These are phyloP conservation scores for Castanospermum australe DNA, from an alignment of 306 rosid genomes.

Conservation along the genomic window DNA sequence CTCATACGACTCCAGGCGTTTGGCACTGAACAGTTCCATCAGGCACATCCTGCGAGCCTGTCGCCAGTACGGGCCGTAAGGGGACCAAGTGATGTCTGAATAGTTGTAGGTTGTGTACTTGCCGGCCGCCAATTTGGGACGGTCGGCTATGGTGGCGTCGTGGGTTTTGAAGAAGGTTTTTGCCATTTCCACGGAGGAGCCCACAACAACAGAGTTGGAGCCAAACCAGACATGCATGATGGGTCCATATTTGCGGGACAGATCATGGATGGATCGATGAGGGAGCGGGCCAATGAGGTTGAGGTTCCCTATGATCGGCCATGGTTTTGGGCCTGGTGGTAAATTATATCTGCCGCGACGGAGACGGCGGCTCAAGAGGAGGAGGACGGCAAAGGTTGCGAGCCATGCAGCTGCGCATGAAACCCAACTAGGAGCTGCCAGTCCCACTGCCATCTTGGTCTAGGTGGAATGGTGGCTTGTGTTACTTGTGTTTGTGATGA, in stretches of 20 bases:
- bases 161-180: slow-evolving; percentile 49
- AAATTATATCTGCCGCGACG: slow-evolving; percentile 31
- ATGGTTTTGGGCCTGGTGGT: slow-evolving; percentile 63
- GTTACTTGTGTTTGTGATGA: too few species aligned
- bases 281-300: slow-evolving; percentile 52
- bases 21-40: slow-evolving; percentile 43
- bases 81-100: slow-evolving; percentile 59
- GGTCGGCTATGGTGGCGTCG: slow-evolving; percentile 27
- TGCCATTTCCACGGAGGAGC: slow-evolving; percentile 51
- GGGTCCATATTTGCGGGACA: slow-evolving; percentile 52
- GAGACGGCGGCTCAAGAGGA: slow-evolving; percentile 32
- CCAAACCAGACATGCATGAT: slow-evolving; percentile 51
- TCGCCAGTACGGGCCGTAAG: slow-evolving; percentile 54
- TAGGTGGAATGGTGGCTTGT: too few species aligned
- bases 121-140: slow-evolving; percentile 50
- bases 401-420: slow-evolving; percentile 34
- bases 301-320: slow-evolving; percentile 69
- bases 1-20: slow-evolving; percentile 48
- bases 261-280: slow-evolving; percentile 41
- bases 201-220: slow-evolving; percentile 40
- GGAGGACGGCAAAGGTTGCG: slow-evolving; percentile 33
- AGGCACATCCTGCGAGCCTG: slow-evolving; percentile 57
- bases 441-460: neutral
- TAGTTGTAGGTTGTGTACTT: slow-evolving; percentile 52
- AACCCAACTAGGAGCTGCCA: slow-evolving; percentile 31